A percentile compares a stretch with the other conserved stretches of the same genome.
These are phyloP conservation scores for Aquilaria malaccensis DNA, from an alignment of 345 rosid genomes.

Conservation along the genomic window DNA sequence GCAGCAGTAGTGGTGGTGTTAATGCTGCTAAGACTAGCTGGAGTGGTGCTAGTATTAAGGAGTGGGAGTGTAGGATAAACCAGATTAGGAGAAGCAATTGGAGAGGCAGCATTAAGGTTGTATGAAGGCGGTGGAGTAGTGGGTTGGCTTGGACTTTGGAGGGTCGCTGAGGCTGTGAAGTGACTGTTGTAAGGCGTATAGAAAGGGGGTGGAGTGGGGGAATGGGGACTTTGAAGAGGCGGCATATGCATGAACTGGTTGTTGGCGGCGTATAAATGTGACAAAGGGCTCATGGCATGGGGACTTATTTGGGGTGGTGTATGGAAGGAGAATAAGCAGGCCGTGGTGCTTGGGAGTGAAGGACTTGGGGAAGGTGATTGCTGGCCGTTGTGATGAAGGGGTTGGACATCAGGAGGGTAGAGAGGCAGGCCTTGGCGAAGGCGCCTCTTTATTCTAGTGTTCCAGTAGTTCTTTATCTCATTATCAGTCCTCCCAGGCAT, in stretches of 20 bases:
- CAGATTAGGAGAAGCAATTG: conserved; percentile 28
- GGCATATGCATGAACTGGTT: neutral
- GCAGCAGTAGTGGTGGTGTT: neutral
- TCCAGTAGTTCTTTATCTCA: conserved; percentile 75
- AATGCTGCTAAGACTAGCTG: conserved; percentile 5
- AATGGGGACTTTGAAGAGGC: neutral
- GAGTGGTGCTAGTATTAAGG: conserved; percentile 16
- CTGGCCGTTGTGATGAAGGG: conserved; percentile 17
- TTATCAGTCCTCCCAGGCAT: conserved; percentile 73
- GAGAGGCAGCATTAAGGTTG: conserved; percentile 25
- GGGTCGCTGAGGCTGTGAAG: neutral
- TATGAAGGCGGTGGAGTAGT: conserved; percentile 15
- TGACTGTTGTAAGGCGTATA: neutral
- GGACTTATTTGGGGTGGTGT: conserved; percentile 1
- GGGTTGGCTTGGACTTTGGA: neutral
- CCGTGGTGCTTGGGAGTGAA: conserved; percentile 7
- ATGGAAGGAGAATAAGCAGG: conserved; percentile 28
- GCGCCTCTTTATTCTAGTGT: conserved; percentile 58
- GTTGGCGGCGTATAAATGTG: too few relatives aligned
- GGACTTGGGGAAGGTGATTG: conserved; percentile 19
- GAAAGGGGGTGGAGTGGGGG: neutral
- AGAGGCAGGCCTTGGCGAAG: conserved; percentile 61
- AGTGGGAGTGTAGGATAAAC: conserved; percentile 38
- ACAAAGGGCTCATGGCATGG: too few relatives aligned
- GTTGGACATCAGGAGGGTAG: conserved; percentile 49